Evolutionary conservation across 441 rosid genomes (phyloP).

Genomic region (Macaranga tanarius): DNA sequence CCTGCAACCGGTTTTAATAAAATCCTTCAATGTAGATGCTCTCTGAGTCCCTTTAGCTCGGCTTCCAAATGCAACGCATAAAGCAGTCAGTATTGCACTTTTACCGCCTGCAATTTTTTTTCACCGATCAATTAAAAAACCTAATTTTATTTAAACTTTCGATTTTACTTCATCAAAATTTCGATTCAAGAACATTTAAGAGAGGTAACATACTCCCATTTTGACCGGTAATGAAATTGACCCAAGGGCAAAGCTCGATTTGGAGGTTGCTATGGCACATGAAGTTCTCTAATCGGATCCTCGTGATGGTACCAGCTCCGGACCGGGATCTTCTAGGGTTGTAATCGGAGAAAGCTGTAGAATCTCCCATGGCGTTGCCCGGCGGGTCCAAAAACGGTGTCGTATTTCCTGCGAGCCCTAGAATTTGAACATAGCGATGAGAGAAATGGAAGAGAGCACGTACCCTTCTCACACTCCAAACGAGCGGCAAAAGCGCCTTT

Average conservation of each 20-base stretch:
- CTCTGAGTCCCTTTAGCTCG: slow-evolving; percentile 89
- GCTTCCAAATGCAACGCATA: slow-evolving; percentile 89
- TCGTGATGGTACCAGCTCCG: slow-evolving; percentile 55
- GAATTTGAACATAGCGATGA: neutral
- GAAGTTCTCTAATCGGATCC: slow-evolving; percentile 78
- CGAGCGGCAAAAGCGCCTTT: too few species aligned
- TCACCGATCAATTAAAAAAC: too few species aligned
- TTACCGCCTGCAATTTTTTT: slow-evolving; percentile 59
- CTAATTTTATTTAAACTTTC: too few species aligned
- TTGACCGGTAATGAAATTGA: slow-evolving; percentile 87
- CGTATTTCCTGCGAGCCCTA: slow-evolving; percentile 21
- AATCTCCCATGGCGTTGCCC: slow-evolving; percentile 32
- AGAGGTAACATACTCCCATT: slow-evolving; percentile 61
- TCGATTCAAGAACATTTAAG: neutral
- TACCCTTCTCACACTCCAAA: neutral
- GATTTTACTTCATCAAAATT: neutral
- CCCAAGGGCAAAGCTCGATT: slow-evolving; percentile 71
- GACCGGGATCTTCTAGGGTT: slow-evolving; percentile 30
- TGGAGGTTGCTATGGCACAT: slow-evolving; percentile 79
- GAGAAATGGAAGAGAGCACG: neutral
- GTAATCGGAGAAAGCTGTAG: slow-evolving; percentile 25
- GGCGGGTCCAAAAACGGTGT: neutral
- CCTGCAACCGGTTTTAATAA: slow-evolving; percentile 91
- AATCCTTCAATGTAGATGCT: slow-evolving; percentile 77
- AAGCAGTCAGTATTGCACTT: slow-evolving; percentile 88